Evolutionary conservation across 106 monocot genomes (phyloP).

Genomic region (Narthecium ossifragum): DNA sequence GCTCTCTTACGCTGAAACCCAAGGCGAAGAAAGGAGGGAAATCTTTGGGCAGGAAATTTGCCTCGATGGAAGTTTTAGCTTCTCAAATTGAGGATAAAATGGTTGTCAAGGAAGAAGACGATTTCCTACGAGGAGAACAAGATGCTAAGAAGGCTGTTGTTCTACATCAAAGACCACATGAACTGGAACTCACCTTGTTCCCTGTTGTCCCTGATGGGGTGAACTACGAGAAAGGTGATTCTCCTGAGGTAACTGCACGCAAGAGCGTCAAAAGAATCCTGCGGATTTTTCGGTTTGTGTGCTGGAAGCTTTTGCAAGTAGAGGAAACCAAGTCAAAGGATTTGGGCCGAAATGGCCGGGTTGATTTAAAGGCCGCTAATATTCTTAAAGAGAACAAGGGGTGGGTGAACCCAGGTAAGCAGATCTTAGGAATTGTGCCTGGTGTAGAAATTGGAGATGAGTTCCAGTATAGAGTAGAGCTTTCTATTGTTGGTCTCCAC

Average conservation of each 20-base stretch:
- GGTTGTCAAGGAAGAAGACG: slow-evolving; percentile 16
- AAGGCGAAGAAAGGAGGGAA: slow-evolving; percentile 29
- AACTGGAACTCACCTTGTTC: slow-evolving; percentile 39
- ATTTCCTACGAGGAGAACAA: slow-evolving; percentile 7
- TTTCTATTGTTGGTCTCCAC: slow-evolving; percentile 74
- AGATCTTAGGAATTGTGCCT: slow-evolving; percentile 53
- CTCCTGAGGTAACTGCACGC: slow-evolving; percentile 25
- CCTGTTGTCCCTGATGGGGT: slow-evolving; percentile 28
- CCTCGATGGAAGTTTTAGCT: background rate
- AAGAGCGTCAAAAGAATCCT: slow-evolving; percentile 57
- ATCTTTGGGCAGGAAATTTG: slow-evolving; percentile 2
- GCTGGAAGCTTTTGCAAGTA: slow-evolving; percentile 59
- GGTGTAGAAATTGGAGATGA: slow-evolving; percentile 95
- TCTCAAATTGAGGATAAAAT: slow-evolving; percentile 4
- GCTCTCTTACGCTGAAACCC: slow-evolving; percentile 13
- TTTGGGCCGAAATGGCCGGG: slow-evolving; percentile 14
- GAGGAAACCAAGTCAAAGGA: slow-evolving; percentile 44
- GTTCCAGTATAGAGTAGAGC: slow-evolving; percentile 76
- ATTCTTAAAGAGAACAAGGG: slow-evolving; percentile 45
- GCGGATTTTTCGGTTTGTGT: slow-evolving; percentile 53
- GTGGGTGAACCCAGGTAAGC: slow-evolving; percentile 34
- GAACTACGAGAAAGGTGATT: background rate
- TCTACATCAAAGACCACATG: slow-evolving; percentile 9
- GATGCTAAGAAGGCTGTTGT: slow-evolving; percentile 21
- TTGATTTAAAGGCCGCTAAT: slow-evolving; percentile 46